These are phyloP conservation scores for Carex kokanica DNA, from an alignment of 176 grass and related monocot genomes.

Conservation along the genomic window DNA sequence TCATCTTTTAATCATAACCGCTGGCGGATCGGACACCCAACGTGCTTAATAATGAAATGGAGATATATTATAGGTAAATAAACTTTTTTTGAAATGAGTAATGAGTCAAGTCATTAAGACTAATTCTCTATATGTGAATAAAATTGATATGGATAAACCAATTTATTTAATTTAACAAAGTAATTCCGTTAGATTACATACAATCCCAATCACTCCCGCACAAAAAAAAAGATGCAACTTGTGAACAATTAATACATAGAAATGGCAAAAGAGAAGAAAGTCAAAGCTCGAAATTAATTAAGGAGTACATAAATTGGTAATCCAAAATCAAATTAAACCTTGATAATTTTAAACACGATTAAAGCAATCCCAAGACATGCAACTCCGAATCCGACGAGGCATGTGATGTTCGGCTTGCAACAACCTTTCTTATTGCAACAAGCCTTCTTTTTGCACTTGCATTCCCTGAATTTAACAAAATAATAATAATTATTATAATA, in stretches of 20 bases:
- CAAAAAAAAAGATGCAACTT: no score
- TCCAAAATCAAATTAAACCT: not conserved
- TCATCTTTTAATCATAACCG: no score
- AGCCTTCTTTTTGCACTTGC: slow-evolving; percentile 15
- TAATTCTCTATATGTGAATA: no score
- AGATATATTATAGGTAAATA: no score
- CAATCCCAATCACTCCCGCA: no score
- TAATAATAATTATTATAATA: no score
- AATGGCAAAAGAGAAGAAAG: not conserved
- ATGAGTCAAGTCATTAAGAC: no score
- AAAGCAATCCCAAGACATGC: slow-evolving; percentile 23
- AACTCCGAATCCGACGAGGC: slow-evolving; percentile 10
- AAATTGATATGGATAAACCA: not conserved
- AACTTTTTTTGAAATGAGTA: no score
- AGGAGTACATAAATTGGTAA: no score
- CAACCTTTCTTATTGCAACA: slow-evolving; percentile 8
- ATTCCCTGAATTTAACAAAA: not conserved
- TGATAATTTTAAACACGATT: not conserved
- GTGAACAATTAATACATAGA: no score
- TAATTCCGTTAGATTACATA: not conserved
- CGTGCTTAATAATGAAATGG: no score
- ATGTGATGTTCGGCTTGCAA: not conserved
- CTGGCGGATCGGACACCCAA: no score
- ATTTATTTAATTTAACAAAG: not conserved
- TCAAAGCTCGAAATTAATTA: not conserved